Evolutionary conservation across 140 eudicot species (phyloP), one percentile per base, ranked within the genome.

Genomic region (Cichorium intybus): DNA sequence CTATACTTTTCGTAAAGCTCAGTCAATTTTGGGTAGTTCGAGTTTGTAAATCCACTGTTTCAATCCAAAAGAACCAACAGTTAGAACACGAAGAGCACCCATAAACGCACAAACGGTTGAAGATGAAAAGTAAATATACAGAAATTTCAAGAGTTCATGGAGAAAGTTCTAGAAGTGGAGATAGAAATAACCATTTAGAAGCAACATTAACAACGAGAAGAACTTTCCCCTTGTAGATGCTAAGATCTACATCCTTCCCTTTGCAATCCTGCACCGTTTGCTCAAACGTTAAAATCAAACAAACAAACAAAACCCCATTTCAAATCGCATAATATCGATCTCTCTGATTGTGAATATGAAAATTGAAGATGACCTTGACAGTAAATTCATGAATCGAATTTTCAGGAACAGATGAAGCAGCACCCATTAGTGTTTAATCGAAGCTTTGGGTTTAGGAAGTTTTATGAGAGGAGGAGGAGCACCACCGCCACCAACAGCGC

Each of bases 151-250:
- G 56, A 60, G 51, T 21, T 39, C 11, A 51, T 0, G 23, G 24
- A 7, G 21, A 48, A 55, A 58, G 15, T 11, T 4, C 21, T 8
- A 62, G 49, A 62, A 15, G 45, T 23, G 22, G 45, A 27, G 34
- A 24, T 7, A 16, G 29, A 73, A 7, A 54, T 7, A 60, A 87
- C 97, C 97, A 90, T 84, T 87, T 87, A 28, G 95, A 90, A 54
- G 97, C 97, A 65, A 90, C 97, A 80, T 90, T 90, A 74, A 90
- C 96, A 65, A 90, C 77, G 16, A 87, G 83, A 53, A 90, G 74
- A 60, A 90, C 88, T 73, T 90, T 90, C 23, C 97, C 97, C 39
- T 80, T 82, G 74, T 87, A 90, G 22, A 65, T 57, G 68, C 81
- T 87, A 6, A 90, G 90, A 78, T 84, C 89, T 74, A 84, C 97